Percentiles rank a stretch among this genome's conserved stretches.
phyloP scores from a whole-genome alignment of 352 stramenopile species.

The Globisporangium megalacanthum region DNA sequence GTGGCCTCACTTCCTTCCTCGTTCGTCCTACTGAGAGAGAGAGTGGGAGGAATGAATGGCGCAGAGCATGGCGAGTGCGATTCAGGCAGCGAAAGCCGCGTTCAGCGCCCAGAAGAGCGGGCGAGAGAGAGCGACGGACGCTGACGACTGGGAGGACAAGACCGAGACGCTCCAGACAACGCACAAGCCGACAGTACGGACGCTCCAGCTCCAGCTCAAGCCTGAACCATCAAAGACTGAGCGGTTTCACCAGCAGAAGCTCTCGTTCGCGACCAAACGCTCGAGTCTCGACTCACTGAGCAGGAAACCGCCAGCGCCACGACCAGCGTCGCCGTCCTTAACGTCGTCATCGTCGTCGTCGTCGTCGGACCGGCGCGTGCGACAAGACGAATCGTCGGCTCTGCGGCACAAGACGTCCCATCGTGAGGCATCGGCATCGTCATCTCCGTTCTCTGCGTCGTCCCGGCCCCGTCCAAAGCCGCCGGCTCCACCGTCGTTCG shows the following conservation, averaged over 20 bases:
- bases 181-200: conserved; percentile 12
- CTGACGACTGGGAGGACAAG: background rate
- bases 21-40: too few species aligned
- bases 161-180: background rate
- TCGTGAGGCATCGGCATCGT: background rate
- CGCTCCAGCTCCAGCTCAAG: background rate
- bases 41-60: too few species aligned
- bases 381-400: background rate
- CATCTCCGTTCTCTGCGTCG: too few species aligned
- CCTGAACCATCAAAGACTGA: background rate
- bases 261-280: conserved; percentile 10
- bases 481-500: too few species aligned
- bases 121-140: background rate
- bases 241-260: conserved; percentile 11
- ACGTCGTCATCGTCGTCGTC: background rate
- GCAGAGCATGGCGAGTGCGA: conserved; percentile 13
- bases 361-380: background rate
- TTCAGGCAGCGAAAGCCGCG: conserved; percentile 5
- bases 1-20: background rate
- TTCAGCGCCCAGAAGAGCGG: conserved; percentile 1
- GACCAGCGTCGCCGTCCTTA: background rate
- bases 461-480: too few species aligned
- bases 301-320: background rate
- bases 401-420: conserved; percentile 11
- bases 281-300: conserved; percentile 9